These are phyloP conservation scores for Solanum hybrid DNA, from an alignment of 305 asterid species.

Conservation along the genomic window DNA sequence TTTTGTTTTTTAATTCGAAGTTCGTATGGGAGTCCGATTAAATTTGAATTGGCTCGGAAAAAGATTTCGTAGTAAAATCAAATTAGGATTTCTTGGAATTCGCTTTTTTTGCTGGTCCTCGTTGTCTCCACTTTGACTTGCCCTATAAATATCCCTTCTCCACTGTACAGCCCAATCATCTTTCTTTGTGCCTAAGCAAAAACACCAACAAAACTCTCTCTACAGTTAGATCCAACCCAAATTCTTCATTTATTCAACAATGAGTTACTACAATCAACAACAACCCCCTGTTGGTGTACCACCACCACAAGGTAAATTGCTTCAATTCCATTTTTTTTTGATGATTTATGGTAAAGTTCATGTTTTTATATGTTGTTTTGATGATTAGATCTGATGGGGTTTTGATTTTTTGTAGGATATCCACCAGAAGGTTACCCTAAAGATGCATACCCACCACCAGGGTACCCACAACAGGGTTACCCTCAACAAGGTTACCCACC, in stretches of 20 bases:
- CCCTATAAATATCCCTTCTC: neutral
- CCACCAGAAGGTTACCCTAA: conserved; percentile 50
- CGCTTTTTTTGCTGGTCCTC: neutral
- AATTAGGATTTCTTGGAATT: neutral
- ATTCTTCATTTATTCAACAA: neutral
- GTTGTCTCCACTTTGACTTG: neutral
- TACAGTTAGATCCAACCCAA: neutral
- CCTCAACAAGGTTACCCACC: conserved; percentile 38
- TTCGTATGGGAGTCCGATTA: neutral
- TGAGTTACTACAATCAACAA: conserved; percentile 68
- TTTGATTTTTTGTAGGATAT: conserved; percentile 25
- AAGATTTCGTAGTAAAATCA: neutral
- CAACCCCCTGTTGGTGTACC: conserved; percentile 59
- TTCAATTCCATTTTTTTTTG: neutral
- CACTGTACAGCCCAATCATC: neutral
- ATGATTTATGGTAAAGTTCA: neutral
- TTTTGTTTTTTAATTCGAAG: neutral
- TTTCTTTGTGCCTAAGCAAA: neutral
- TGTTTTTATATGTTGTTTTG: neutral
- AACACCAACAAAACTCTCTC: neutral
- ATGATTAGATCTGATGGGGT: conserved; percentile 7
- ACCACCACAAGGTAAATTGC: conserved; percentile 47
- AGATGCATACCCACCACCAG: conserved; percentile 47
- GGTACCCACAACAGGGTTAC: conserved; percentile 47
- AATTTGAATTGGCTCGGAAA: neutral